Evolutionary conservation across 495 filamentous ascomycete species (phyloP), one percentile per base, ranked within the genome.

Genomic region (Rhypophila decipiens): DNA sequence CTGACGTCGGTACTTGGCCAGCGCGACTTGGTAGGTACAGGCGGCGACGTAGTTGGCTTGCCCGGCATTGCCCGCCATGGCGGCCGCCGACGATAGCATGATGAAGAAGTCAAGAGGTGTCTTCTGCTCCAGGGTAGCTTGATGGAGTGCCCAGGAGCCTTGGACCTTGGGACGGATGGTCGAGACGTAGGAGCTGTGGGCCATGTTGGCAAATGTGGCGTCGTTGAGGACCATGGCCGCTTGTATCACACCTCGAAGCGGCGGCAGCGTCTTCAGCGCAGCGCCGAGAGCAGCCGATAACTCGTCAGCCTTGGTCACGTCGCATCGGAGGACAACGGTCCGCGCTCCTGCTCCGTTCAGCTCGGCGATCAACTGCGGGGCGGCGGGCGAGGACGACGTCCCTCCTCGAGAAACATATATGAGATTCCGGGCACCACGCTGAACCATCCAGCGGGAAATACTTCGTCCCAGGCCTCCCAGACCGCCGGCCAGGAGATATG

Each of bases 21-120:
- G 61, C 0, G 72, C 67, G 40, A 77, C 78, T 12, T 79, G 65
- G 58, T 73, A 82, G 0, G 75, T 69, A 55, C 79, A 81, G 8
- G 73, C 76, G 0, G 72, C 76, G 2, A 76, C 66, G 49, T 84
- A 84, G 31, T 78, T 78, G 20, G 73, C 15, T 27, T 47, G 36
- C 1, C 13, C 36, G 23, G 24, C 24, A 9, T 9, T 5, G 17
- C 45, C 35, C 11, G 13, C 19, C 13, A 40, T 21, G 5, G 23
- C 36, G 0, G 24, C 24, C 11, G 41, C 21, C 12, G 45, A 47
- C 4, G 45, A 40, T 1, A 47, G 37, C 22, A 47, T 15, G 3
- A 47, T 15, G 24, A 47, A 47, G n/a, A 47, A 47, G 45, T 47
- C 36, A 1, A 40, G 11, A n/a, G n/a, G n/a, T n/a, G n/a, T n/a